These are phyloP conservation scores for Cylindrotheca fusiformis DNA, from an alignment of 108 stramenopile genomes.

Conservation along the genomic window DNA sequence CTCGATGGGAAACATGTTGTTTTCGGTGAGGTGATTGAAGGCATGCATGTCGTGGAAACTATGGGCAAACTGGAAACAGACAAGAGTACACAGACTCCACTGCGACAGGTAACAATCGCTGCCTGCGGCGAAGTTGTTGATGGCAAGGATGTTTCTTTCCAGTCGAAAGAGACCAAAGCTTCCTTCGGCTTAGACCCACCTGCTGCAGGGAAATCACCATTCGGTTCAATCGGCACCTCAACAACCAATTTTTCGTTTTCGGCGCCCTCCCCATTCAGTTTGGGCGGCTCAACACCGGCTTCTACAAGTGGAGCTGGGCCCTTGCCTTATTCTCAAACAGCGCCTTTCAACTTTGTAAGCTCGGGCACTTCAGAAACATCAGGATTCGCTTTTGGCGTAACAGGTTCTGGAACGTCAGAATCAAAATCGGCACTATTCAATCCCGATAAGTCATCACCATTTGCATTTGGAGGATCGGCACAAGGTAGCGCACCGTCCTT, in stretches of 20 bases:
- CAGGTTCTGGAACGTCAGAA: not conserved
- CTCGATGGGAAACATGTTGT: constrained; percentile 90
- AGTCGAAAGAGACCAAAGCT: not conserved
- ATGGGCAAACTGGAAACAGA: constrained; percentile 27
- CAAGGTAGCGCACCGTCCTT: not conserved
- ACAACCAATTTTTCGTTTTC: not conserved
- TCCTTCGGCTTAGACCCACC: not conserved
- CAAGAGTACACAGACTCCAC: constrained; percentile 20
- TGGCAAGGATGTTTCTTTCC: constrained; percentile 12
- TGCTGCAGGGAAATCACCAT: not conserved
- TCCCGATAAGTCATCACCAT: not conserved
- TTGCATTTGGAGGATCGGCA: constrained; percentile 1
- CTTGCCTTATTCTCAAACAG: too few relatives aligned
- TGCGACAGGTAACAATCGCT: constrained; percentile 11
- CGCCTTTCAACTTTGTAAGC: too few relatives aligned
- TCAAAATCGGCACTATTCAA: not conserved
- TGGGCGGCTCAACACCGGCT: not conserved
- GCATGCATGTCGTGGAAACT: constrained; percentile 39
- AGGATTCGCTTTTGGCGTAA: constrained; percentile 1
- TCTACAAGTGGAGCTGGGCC: not conserved
- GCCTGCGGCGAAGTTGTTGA: constrained; percentile 30
- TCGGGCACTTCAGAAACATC: not conserved
- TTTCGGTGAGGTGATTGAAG: constrained; percentile 79
- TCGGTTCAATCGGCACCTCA: not conserved
- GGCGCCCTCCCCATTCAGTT: not conserved